Conservation (phyloP, 805 yeast species). For the Saturnispora besseyi region DNA sequence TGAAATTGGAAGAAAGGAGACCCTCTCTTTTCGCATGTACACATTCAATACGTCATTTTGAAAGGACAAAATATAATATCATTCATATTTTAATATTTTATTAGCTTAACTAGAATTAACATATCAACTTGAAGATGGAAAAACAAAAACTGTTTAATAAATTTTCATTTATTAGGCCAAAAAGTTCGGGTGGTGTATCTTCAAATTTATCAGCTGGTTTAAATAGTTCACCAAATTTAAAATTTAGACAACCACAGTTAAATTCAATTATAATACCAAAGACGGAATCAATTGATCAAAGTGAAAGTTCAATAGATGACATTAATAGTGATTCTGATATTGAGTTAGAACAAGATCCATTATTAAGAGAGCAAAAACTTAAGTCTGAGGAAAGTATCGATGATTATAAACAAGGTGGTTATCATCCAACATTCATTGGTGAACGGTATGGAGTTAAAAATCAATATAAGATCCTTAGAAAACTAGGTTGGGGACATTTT, state of each 20-base stretch:
- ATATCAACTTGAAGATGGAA: not conserved
- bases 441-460: constrained; percentile 41
- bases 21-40: too few relatives aligned
- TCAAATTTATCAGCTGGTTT: not conserved
- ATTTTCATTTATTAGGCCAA: not conserved
- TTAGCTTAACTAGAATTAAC: not conserved
- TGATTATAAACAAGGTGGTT: constrained; percentile 54
- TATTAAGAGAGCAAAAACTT: constrained; percentile 18
- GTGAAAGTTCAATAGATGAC: not conserved
- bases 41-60: too few relatives aligned
- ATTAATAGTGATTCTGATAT: constrained; percentile 8
- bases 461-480: constrained; percentile 41
- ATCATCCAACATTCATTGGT: constrained; percentile 52
- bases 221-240: not conserved
- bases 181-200: not conserved
- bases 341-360: constrained; percentile 19
- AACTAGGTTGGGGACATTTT: constrained; percentile 67
- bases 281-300: not conserved
- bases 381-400: constrained; percentile 40
- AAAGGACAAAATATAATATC: not conserved
- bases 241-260: not conserved
- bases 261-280: not conserved
- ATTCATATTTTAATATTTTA: not conserved
- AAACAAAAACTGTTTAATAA: not conserved
- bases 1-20: too few relatives aligned